These are phyloP conservation scores for Podospora anserina DNA, from an alignment of 495 filamentous ascomycete genomes.

Conservation along the genomic window DNA sequence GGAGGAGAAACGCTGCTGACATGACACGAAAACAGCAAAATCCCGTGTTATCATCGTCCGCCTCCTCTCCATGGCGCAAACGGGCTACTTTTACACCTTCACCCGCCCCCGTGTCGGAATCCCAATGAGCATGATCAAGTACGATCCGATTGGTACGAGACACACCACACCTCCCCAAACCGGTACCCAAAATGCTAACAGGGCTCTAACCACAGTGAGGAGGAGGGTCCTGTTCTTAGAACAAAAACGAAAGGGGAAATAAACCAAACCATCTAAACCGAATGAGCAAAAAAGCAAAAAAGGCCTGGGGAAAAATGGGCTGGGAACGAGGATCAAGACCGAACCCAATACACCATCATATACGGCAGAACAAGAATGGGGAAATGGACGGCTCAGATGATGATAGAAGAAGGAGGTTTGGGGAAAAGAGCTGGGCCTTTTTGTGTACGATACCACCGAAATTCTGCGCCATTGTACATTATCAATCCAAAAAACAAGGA, in stretches of 20 bases:
- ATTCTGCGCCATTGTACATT: slow-evolving; percentile 17
- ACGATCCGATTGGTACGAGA: slow-evolving; percentile 89
- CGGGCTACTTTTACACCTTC: slow-evolving; percentile 91
- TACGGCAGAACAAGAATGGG: too few species aligned
- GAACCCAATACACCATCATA: not conserved
- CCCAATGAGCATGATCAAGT: slow-evolving; percentile 96
- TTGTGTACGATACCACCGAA: slow-evolving; percentile 22
- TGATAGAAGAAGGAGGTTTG: not conserved
- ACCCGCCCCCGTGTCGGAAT: slow-evolving; percentile 74
- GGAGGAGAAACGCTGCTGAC: not conserved
- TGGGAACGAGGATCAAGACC: not conserved
- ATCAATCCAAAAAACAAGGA: not conserved
- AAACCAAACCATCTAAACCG: not conserved
- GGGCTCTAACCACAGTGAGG: slow-evolving; percentile 50
- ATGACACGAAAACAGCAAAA: slow-evolving; percentile 60
- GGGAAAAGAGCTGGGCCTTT: slow-evolving; percentile 1
- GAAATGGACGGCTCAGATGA: not conserved
- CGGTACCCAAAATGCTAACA: not conserved
- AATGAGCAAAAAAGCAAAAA: too few species aligned
- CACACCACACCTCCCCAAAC: not conserved
- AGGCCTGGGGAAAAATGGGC: not conserved
- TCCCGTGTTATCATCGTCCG: slow-evolving; percentile 88
- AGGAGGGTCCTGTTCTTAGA: slow-evolving; percentile 92
- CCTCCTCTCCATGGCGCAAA: slow-evolving; percentile 97
- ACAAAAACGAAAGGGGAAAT: slow-evolving; percentile 62